Base-by-base conservation (phyloP, 306 rosid species). In the Echinosophora koreensis region DNA sequence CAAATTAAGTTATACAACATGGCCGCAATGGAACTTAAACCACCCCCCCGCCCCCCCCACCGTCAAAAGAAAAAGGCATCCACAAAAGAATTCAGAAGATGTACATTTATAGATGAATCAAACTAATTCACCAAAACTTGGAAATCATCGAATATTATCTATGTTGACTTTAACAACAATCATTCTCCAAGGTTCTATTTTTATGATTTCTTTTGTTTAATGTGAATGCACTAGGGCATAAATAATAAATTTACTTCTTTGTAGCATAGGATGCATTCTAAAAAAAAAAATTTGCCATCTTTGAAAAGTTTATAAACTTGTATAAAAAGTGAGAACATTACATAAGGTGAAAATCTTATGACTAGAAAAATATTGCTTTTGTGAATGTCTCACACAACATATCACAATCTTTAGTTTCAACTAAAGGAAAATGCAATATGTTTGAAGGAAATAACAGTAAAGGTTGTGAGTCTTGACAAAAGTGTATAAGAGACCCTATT, bases 211-310 rank as follows among this genome's bases (percentile, higher is more conserved):
- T 66, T 57, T 67, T 57, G 10, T 63, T 47, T 47, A 47, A 55
- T 38, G 65, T 22, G 28, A 72, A 82, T 49, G 39, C 13, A 60
- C 44, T 6, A 41, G 67, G 71, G 72, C 57, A 83, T 32, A 59
- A 44, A 66, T 54, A 65, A 17, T 30, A 56, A 56, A 10, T 35
- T 17, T 32, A 78, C 14, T 52, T 54, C 11, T 3, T 18, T 44
- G 42, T 51, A 22, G 73, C 73, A 83, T 79, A 49, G 37, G 34
- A 74, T 74, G 50, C 58, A 35, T 51, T 38, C 58, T 50, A 80
- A 34, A 27, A 63, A 39, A 69, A 39, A 47, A 39, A 60, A 39
- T 47, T 3, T 17, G 37, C 46, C 35, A 13, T 62, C 49, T 2
- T 62, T 41, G 16, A 57, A 51, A 66, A 44, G 42, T 67, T 57